phyloP scores from a whole-genome alignment of 1,284 basidiomycete species.

The Tausonia pullulans region DNA sequence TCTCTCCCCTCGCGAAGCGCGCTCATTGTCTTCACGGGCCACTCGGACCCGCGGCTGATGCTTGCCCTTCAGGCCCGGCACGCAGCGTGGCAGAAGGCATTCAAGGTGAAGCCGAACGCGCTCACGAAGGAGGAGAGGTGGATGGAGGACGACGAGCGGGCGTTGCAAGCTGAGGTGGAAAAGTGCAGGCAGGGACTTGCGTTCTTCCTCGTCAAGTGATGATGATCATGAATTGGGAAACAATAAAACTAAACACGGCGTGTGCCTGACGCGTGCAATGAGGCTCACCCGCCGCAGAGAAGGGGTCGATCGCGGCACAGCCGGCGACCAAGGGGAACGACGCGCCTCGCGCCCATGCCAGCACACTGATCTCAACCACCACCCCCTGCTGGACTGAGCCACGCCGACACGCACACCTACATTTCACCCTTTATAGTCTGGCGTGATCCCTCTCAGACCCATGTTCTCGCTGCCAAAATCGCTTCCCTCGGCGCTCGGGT shows the following conservation, averaged over 20 bases:
- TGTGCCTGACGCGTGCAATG: too few relatives aligned
- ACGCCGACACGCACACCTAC: too few relatives aligned
- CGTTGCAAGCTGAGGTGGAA: constrained; percentile 64
- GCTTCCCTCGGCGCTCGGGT: constrained; percentile 60
- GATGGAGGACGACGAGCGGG: constrained; percentile 61
- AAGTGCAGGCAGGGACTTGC: constrained; percentile 65
- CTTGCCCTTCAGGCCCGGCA: constrained; percentile 55
- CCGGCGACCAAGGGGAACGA: too few relatives aligned
- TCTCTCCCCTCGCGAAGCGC: constrained; percentile 65
- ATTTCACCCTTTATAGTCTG: too few relatives aligned
- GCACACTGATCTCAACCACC: too few relatives aligned
- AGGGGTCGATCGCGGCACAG: too few relatives aligned
- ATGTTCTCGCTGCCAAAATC: constrained; percentile 46
- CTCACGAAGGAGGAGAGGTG: constrained; percentile 45
- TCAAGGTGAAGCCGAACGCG: constrained; percentile 39
- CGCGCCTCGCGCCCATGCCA: too few relatives aligned
- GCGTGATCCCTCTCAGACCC: not conserved
- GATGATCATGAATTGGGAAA: not conserved
- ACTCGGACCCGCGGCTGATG: constrained; percentile 72
- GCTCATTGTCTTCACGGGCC: constrained; percentile 71
- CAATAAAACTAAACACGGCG: too few relatives aligned
- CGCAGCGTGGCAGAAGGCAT: constrained; percentile 55
- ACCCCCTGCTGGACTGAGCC: too few relatives aligned
- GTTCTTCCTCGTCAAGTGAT: constrained; percentile 61
- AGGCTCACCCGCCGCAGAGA: too few relatives aligned